Evolutionary conservation across 2,329 filamentous ascomycete genomes (phyloP), one percentile per base, ranked within the genome.

Genomic region (Coniochaeta sp.): DNA sequence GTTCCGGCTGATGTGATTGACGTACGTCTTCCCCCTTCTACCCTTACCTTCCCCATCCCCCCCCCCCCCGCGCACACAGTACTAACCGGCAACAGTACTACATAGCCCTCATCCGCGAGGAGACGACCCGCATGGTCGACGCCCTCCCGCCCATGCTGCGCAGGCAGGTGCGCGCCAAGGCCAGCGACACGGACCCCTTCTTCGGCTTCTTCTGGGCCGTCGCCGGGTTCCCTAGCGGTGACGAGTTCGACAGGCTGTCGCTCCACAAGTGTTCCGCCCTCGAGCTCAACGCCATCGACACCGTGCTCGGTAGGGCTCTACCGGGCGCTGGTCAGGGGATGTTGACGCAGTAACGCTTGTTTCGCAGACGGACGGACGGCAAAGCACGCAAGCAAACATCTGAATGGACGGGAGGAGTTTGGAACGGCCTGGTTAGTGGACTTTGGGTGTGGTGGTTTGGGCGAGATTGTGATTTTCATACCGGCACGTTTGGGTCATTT

Each of bases 181-280:
- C 62, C 22, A 38, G 52, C 13, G 49, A 63, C 20, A 74, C 71
- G 0, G 68, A 73, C 53, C 62, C 65, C 47, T 73, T 79, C 64
- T 79, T 78, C 66, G 77, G 79, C 13, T 78, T 72, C 61, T 73
- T 78, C 58, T 78, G 73, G 68, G 65, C 70, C 27, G 74, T 79
- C 60, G 58, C 78, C 18, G 63, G 65, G 31, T 71, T 74, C 52
- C 69, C 67, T 4, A 55, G 59, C 20, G 73, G 75, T 1, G 59
- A 58, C 1, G 59, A 54, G 0, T 77, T 79, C 52, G 77, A 80
- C 53, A 56, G 66, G 22, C 67, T 78, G 67, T 76, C 73, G 6
- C 68, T 84, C 3, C 66, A 68, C 1, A 60, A 75, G 33, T 70
- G 72, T 10, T 75, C 74, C 2, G 55, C 63, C 5, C 56, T 61